A percentile compares a stretch with the other conserved stretches of the same genome.
phyloP scores from a whole-genome alignment of 441 rosid species.

The Metrosideros polymorpha region DNA sequence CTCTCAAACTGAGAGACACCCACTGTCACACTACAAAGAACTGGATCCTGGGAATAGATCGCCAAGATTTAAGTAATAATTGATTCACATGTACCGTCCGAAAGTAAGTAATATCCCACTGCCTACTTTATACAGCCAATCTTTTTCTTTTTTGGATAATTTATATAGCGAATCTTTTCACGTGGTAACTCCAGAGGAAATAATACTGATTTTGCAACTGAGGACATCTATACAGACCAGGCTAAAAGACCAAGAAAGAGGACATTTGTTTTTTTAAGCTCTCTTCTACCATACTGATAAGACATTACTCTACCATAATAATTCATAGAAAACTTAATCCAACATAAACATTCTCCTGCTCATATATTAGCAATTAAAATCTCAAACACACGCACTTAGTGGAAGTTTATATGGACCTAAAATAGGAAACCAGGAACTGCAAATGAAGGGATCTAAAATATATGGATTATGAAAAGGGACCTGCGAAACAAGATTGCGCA shows the following conservation, averaged over 20 bases:
- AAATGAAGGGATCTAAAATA: neutral
- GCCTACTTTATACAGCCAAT: neutral
- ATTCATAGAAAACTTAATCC: neutral
- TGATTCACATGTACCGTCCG: neutral
- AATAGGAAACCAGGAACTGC: neutral
- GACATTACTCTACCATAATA: neutral
- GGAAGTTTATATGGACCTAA: neutral
- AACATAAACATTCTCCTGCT: neutral
- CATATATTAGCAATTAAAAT: neutral
- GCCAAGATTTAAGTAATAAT: neutral
- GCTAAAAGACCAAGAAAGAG: neutral
- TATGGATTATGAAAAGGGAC: slow-evolving; percentile 24
- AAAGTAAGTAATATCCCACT: neutral
- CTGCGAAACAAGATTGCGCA: slow-evolving; percentile 93
- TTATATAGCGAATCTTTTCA: neutral
- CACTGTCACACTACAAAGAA: slow-evolving; percentile 86
- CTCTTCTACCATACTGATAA: neutral
- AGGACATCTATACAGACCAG: neutral
- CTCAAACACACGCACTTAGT: neutral
- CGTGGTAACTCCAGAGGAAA: neutral
- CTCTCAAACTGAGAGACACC: slow-evolving; percentile 96
- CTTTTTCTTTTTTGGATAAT: neutral
- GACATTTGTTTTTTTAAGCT: neutral
- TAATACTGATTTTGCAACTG: neutral
- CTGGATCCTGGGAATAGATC: slow-evolving; percentile 66